A percentile compares a stretch with the other conserved stretches of the same genome.
phyloP scores from a whole-genome alignment of 148 eudicot genomes.

The Hydrangea macrophylla region DNA sequence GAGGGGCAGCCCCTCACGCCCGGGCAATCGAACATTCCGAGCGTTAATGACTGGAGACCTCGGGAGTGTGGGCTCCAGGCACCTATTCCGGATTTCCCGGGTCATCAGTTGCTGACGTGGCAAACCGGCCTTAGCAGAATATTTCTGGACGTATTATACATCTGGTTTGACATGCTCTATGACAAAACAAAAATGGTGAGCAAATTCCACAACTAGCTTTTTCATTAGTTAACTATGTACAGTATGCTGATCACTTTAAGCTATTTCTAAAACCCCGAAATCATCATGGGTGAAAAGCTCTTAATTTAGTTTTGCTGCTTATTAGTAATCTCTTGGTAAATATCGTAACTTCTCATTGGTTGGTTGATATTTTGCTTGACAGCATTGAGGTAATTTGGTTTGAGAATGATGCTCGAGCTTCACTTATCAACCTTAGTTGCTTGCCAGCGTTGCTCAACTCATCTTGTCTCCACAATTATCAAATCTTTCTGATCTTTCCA shows the following conservation, averaged over 20 bases:
- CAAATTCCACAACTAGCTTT: neutral
- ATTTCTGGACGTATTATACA: too few relatives aligned
- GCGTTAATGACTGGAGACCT: too few relatives aligned
- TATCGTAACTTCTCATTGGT: neutral
- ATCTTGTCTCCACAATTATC: slow-evolving; percentile 69
- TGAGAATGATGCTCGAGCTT: slow-evolving; percentile 65
- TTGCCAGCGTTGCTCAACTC: slow-evolving; percentile 89
- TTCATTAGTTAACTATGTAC: neutral
- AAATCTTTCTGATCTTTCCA: slow-evolving; percentile 59
- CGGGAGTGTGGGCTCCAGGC: too few relatives aligned
- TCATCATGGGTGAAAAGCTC: slow-evolving; percentile 3
- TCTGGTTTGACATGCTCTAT: slow-evolving; percentile 71
- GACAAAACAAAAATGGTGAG: slow-evolving; percentile 62
- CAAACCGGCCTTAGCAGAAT: too few relatives aligned
- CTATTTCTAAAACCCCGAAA: slow-evolving; percentile 4
- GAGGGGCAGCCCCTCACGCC: too few relatives aligned
- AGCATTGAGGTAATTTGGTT: slow-evolving; percentile 80
- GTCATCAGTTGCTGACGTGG: too few relatives aligned
- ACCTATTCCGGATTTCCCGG: too few relatives aligned
- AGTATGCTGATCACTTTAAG: neutral
- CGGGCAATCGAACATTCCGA: too few relatives aligned
- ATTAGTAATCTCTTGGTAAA: neutral
- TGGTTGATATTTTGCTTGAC: slow-evolving; percentile 24
- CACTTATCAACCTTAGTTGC: slow-evolving; percentile 74
- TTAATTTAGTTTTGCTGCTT: neutral